Conservation (phyloP, 768 basidiomycete species). For the Pleurotus salmoneostramineus region DNA sequence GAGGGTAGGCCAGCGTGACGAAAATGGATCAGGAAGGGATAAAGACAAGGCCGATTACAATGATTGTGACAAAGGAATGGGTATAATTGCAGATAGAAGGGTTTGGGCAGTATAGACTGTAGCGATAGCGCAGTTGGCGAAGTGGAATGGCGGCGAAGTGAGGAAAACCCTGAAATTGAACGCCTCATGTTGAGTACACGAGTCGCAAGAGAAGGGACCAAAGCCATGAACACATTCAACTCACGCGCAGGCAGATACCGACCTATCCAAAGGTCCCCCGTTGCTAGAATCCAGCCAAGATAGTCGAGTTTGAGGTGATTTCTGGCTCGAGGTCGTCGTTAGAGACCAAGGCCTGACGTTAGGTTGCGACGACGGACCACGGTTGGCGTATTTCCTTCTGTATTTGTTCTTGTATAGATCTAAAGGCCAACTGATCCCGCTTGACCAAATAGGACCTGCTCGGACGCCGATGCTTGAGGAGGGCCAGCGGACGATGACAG, state of each 20-base stretch:
- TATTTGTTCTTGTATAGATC: not conserved
- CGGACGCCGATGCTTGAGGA: not conserved
- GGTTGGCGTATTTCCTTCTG: not conserved
- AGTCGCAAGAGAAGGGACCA: not conserved
- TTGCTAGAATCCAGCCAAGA: not conserved
- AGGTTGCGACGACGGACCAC: not conserved
- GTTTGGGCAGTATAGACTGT: not conserved
- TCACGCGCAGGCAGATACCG: not conserved
- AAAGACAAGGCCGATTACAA: slow-evolving; percentile 1
- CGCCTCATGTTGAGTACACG: slow-evolving; percentile 5
- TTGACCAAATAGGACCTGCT: not conserved
- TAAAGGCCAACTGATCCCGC: not conserved
- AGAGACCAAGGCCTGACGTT: not conserved
- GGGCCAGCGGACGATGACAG: too few species aligned
- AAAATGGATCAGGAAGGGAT: not conserved
- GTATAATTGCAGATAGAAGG: not conserved
- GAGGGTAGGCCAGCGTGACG: slow-evolving; percentile 5
- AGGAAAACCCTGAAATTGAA: not conserved
- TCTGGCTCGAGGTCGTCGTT: slow-evolving; percentile 2
- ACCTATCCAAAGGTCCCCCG: not conserved
- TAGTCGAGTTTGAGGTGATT: not conserved
- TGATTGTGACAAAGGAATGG: slow-evolving; percentile 1
- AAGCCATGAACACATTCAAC: not conserved
- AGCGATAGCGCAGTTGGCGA: slow-evolving; percentile 2
- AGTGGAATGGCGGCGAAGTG: slow-evolving; percentile 1